Evolutionary conservation across 1,284 basidiomycete genomes (phyloP).

Genomic region (Moniliophthora roreri): DNA sequence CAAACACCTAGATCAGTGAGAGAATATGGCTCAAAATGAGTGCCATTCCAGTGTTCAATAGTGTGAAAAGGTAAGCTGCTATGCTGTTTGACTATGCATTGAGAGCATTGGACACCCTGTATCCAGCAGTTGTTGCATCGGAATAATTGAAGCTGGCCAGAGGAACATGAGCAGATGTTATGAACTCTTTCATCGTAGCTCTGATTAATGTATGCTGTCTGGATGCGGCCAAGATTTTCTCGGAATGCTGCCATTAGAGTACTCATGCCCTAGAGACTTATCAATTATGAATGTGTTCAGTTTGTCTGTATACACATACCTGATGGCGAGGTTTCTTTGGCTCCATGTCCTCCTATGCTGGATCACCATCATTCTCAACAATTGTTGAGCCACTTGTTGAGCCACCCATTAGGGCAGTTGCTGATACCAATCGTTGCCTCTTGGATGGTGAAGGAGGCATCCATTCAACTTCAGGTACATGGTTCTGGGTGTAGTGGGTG

Average conservation of each 20-base stretch:
- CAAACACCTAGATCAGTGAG: constrained; percentile 8
- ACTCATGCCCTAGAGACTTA: not conserved
- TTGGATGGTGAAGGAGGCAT: too few species aligned
- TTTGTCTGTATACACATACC: not conserved
- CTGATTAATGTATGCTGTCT: constrained; percentile 8
- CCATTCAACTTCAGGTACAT: too few species aligned
- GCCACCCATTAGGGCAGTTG: too few species aligned
- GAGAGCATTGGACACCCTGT: constrained; percentile 10
- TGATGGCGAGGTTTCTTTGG: too few species aligned
- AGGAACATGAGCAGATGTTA: constrained; percentile 5
- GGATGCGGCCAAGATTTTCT: constrained; percentile 7
- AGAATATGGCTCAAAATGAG: constrained; percentile 10
- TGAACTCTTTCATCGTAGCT: constrained; percentile 6
- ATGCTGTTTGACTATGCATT: constrained; percentile 18
- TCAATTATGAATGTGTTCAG: not conserved
- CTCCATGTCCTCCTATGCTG: too few species aligned
- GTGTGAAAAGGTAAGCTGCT: constrained; percentile 18
- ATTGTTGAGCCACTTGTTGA: too few species aligned
- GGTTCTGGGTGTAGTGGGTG: too few species aligned
- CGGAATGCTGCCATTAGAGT: not conserved
- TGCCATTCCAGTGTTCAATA: constrained; percentile 20
- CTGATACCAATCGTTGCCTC: too few species aligned
- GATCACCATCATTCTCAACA: too few species aligned
- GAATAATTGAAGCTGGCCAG: constrained; percentile 4
- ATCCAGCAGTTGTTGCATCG: constrained; percentile 20